Evolutionary conservation across 768 basidiomycete genomes (phyloP).

Genomic region (Dacryopinax spathularia): DNA sequence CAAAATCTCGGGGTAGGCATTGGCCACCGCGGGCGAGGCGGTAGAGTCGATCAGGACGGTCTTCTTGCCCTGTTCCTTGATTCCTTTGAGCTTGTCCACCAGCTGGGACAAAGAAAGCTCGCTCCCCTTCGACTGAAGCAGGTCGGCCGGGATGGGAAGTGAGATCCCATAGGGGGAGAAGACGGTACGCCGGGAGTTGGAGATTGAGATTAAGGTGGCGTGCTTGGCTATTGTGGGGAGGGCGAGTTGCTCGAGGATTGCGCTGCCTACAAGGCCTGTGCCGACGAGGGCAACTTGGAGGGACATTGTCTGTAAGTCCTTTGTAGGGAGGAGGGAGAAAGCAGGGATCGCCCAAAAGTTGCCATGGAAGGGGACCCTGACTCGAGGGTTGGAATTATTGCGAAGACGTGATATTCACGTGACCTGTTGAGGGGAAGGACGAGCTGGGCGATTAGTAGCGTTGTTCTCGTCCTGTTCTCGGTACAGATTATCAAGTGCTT

Average conservation of each 20-base stretch:
- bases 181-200: constrained; percentile 49
- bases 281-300: constrained; percentile 64
- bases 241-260: constrained; percentile 69
- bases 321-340: not conserved
- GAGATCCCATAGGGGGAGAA: constrained; percentile 38
- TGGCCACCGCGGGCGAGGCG: constrained; percentile 66
- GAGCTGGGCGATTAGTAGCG: too few species aligned
- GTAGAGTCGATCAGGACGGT: constrained; percentile 85
- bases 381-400: too few species aligned
- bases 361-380: too few species aligned
- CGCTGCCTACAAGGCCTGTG: constrained; percentile 81
- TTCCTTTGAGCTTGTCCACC: constrained; percentile 29
- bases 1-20: constrained; percentile 67
- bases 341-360: too few species aligned
- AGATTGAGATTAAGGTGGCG: constrained; percentile 41
- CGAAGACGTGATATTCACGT: too few species aligned
- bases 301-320: constrained; percentile 6
- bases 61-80: constrained; percentile 36
- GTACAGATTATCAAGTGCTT: too few species aligned
- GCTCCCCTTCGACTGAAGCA: constrained; percentile 35
- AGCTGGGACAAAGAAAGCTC: constrained; percentile 32
- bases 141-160: constrained; percentile 32
- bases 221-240: constrained; percentile 38
- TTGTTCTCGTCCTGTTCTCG: too few species aligned
- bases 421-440: too few species aligned